Conservation (phyloP, 768 basidiomycete genomes). For the Dendrothele bispora region DNA sequence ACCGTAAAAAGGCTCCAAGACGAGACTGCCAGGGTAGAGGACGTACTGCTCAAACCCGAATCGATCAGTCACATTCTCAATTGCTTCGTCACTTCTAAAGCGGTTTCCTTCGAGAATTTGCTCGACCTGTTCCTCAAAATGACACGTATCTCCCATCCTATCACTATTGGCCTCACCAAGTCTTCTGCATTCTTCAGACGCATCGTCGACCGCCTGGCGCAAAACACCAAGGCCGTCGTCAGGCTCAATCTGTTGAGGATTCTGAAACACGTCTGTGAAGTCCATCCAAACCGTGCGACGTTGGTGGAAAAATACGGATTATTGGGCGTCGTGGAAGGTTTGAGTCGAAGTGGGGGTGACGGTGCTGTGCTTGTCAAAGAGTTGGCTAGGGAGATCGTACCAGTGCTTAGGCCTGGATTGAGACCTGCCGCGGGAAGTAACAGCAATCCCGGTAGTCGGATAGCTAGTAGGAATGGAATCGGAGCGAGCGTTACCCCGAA, state of each 20-base stretch:
- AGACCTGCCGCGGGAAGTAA: conserved; percentile 44
- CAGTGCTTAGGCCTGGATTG: conserved; percentile 70
- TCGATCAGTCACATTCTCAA: conserved; percentile 68
- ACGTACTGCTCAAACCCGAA: conserved; percentile 69
- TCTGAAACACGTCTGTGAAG: conserved; percentile 83
- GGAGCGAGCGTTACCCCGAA: conserved; percentile 54
- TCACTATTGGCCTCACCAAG: conserved; percentile 78
- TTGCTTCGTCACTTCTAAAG: conserved; percentile 83
- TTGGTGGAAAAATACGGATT: conserved; percentile 83
- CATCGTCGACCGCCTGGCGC: conserved; percentile 73
- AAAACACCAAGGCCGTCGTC: conserved; percentile 80
- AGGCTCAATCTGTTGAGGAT: conserved; percentile 88
- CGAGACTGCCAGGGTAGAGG: conserved; percentile 92
- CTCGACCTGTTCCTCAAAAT: conserved; percentile 94
- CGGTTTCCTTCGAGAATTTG: conserved; percentile 88
- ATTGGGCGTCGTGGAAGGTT: conserved; percentile 73
- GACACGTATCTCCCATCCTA: conserved; percentile 69
- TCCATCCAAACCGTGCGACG: conserved; percentile 80
- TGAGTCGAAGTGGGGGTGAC: conserved; percentile 69
- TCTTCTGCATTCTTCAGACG: conserved; percentile 83
- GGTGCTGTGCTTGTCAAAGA: conserved; percentile 90
- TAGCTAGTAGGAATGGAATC: conserved; percentile 15
- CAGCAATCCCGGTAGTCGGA: conserved; percentile 14
- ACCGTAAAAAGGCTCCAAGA: conserved; percentile 99
- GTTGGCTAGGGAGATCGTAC: conserved; percentile 82